Base-by-base conservation (phyloP, 495 filamentous ascomycete species). In the Jackrogersella minutella region DNA sequence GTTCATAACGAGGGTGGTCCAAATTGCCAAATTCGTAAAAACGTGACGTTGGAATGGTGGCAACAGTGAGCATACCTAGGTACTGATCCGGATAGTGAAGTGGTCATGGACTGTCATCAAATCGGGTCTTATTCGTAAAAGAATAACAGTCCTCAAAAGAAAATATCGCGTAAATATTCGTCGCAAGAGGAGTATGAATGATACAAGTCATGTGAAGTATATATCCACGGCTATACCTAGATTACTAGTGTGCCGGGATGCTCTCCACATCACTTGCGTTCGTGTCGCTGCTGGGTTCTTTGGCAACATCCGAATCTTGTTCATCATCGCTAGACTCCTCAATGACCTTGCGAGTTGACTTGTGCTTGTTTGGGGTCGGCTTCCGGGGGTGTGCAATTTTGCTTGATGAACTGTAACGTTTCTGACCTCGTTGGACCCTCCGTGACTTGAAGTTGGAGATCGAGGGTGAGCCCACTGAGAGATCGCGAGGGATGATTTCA, bases 241-340 rank as follows among this genome's bases (percentile, higher is more conserved):
- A 7, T 31, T 40, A 67, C n/a, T 34, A 19, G 10, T 33, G 53
- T 10, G 72, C 70, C 14, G 70, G 72, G 13, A 74, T 74, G 51
- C 71, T 75, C 17, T 59, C 51, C 6, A 63, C 73, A 22, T 68
- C 58, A 22, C 70, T 75, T 16, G 70, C 73, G 47, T 73, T 75
- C 11, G 73, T 75, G 43, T 75, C 65, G 16, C 69, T 72, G 59
- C 71, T 73, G 10, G 65, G 21, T n/a, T 69, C 58, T 13, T 53
- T 58, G 1, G 55, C 44, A 9, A 52, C 53, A 26, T 60, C 59
- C 11, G 24, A 14, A 46, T 16, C 28, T 22, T 33, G 30, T 16
- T 57, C 39, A 5, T 43, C 54, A 41, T 68, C 36, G 17, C 41
- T 58, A 21, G 63, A 43, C 14, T 72, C 39, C 2, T 50, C 52